Conservation (phyloP, 75 land plant genomes). For the Larix kaempferi region DNA sequence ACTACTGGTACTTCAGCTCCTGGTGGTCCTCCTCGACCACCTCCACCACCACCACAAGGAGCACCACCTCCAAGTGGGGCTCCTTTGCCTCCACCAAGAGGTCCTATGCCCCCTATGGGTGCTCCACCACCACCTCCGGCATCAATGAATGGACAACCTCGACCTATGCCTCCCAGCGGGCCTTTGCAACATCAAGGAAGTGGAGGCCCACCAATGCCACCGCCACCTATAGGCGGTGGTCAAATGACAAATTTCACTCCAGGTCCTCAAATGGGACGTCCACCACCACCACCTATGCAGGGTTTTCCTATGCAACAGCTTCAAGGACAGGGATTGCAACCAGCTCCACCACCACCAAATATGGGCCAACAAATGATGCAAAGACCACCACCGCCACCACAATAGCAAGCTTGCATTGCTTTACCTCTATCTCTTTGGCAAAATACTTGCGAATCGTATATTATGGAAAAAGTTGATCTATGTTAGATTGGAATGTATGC, state of each 20-base stretch:
- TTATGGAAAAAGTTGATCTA: neutral
- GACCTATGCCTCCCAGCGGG: constrained; percentile 64
- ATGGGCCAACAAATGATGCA: constrained; percentile 45
- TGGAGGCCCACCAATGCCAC: constrained; percentile 31
- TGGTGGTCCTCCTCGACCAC: constrained; percentile 39
- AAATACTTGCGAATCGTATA: neutral
- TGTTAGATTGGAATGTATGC: neutral
- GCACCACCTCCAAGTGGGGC: constrained; percentile 45
- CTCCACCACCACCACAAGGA: constrained; percentile 62
- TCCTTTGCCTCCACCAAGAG: constrained; percentile 54
- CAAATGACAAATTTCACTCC: constrained; percentile 60
- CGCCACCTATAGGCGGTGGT: constrained; percentile 50
- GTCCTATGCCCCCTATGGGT: constrained; percentile 32
- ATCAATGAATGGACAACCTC: constrained; percentile 52
- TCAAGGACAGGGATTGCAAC: constrained; percentile 34
- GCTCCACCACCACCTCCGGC: constrained; percentile 50
- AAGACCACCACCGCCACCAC: constrained; percentile 5
- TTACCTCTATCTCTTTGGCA: neutral
- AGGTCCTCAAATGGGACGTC: constrained; percentile 36
- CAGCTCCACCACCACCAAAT: constrained; percentile 65
- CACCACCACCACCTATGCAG: constrained; percentile 44
- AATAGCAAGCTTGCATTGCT: neutral
- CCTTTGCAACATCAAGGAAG: constrained; percentile 24
- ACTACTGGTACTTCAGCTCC: constrained; percentile 59
- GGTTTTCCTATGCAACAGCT: constrained; percentile 53